Evolutionary conservation across 2,329 filamentous ascomycete species (phyloP).

Genomic region (Dryadomyces quercus-mongolicae): DNA sequence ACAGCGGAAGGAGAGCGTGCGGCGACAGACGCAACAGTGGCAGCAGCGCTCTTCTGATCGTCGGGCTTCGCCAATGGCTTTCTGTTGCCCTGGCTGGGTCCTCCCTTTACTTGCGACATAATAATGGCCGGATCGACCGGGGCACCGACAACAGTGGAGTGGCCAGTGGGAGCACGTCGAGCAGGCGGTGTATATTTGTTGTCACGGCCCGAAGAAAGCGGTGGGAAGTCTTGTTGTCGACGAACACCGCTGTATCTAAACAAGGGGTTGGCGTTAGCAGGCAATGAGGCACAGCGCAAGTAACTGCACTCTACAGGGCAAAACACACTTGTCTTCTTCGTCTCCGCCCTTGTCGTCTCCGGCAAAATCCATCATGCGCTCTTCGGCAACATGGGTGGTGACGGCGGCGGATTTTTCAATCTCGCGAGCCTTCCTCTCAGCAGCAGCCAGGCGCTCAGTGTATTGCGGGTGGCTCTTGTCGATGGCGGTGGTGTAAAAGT

Average conservation of each 20-base stretch:
- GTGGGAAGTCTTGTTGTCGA: conserved; percentile 57
- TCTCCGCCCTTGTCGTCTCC: conserved; percentile 55
- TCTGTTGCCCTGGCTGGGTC: conserved; percentile 20
- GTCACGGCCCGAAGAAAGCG: conserved; percentile 39
- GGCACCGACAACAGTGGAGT: conserved; percentile 62
- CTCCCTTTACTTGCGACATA: conserved; percentile 58
- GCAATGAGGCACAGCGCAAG: background rate
- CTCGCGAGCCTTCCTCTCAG: conserved; percentile 75
- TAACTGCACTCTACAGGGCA: background rate
- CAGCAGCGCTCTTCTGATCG: conserved; percentile 20
- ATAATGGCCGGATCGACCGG: conserved; percentile 85
- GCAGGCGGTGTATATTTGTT: conserved; percentile 87
- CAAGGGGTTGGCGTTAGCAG: conserved; percentile 7
- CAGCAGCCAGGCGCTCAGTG: conserved; percentile 62
- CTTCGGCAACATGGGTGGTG: conserved; percentile 80
- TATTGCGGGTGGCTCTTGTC: conserved; percentile 76
- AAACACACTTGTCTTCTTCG: conserved; percentile 78
- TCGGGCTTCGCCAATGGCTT: conserved; percentile 27
- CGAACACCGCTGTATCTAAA: conserved; percentile 81
- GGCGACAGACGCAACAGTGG: conserved; percentile 7
- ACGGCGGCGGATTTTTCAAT: conserved; percentile 66
- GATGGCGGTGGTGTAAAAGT: conserved; percentile 85
- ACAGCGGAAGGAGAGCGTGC: conserved; percentile 17
- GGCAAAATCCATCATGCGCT: conserved; percentile 63
- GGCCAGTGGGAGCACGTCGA: conserved; percentile 63